Base-by-base conservation (phyloP, 2,329 filamentous ascomycete species). In the Pseudogymnoascus sp. region DNA sequence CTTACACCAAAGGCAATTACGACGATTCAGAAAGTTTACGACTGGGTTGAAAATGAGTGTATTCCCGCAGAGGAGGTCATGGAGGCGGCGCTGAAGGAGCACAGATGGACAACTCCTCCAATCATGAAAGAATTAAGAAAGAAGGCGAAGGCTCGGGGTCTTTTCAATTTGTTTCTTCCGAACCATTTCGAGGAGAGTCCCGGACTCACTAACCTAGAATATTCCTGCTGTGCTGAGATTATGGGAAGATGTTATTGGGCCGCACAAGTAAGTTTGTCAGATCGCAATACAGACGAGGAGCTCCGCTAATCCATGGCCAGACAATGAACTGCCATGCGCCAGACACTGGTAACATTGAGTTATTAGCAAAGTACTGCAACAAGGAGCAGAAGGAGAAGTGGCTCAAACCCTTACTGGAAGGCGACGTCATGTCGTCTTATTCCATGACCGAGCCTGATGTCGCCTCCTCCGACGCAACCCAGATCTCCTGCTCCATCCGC, bases 271-370 rank as follows among this genome's bases (percentile, higher is more conserved):
- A 13, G 61, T 59, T 63, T 46, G 26, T n/a, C 4, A 37, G 10
- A 37, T 17, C 40, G 1, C 33, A 19, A 38, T 31, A 37, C 33
- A 35, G 33, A 15, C 33, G 33, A 35, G 10, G 33, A 35, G 33
- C 10, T 35, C 33, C 33, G 33, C 33, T 35, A 13, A 35, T 35
- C 33, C 33, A 35, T 35, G 33, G 33, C 33, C 61, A 77, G 76
- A 77, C 76, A 0, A 77, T 77, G 74, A 77, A 77, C 66, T 77
- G 76, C 65, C 75, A 76, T 62, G 79, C 80, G 1, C 79, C 21
- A 77, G 80, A 61, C 79, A 82, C 72, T 6, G 79, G 80, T 31
- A 82, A 81, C 69, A 82, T 82, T 70, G 80, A 82, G 67, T 76
- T 82, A 9, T 75, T 82, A 31, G 79, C 79, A 38, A 80, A 81